Evolutionary conservation across 345 rosid genomes (phyloP).

Genomic region (Citropsis articulata): DNA sequence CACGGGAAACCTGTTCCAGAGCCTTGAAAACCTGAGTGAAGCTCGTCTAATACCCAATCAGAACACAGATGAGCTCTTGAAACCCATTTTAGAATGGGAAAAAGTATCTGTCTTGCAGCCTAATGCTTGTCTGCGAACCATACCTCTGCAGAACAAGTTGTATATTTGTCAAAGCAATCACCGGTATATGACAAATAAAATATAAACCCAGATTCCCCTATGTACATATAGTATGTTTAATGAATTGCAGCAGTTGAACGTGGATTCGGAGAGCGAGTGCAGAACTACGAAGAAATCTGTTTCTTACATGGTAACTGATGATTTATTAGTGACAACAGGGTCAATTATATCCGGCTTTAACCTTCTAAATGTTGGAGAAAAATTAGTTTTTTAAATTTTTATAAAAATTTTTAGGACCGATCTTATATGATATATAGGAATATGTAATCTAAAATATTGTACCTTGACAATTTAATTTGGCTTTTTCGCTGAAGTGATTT

Average conservation of each 20-base stretch:
- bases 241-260: not conserved
- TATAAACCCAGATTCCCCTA: not conserved
- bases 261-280: not conserved
- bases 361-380: no score
- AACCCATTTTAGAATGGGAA: not conserved
- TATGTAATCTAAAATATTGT: no score
- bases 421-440: no score
- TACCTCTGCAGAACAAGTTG: not conserved
- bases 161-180: not conserved
- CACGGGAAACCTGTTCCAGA: no score
- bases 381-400: no score
- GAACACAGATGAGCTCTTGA: not conserved
- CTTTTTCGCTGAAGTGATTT: no score
- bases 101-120: no score
- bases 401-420: no score
- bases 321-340: constrained; percentile 8
- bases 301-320: constrained; percentile 17
- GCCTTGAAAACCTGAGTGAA: no score
- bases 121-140: not conserved
- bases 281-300: constrained; percentile 13
- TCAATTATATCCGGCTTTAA: constrained; percentile 15
- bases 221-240: no score
- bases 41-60: not conserved
- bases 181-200: not conserved
- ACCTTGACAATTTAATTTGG: no score